Conservation (phyloP, 2,329 filamentous ascomycete genomes). For the Penicillium paneum region DNA sequence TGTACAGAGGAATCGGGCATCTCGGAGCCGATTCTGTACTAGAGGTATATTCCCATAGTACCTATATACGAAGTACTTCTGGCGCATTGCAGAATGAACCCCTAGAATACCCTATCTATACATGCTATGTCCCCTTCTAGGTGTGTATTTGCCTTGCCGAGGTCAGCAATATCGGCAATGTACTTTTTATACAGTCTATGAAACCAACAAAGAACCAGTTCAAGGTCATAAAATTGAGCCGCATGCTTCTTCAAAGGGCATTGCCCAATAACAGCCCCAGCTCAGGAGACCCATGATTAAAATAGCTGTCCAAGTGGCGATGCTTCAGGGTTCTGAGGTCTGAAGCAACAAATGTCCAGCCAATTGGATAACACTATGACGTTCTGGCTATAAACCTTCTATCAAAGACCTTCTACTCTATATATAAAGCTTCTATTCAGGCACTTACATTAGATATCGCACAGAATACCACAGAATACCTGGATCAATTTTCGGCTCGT, state of each 20-base stretch:
- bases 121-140: background rate
- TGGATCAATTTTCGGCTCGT: background rate
- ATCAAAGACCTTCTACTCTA: background rate
- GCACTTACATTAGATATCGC: background rate
- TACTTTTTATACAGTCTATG: background rate
- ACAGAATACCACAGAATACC: background rate
- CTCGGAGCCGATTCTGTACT: background rate
- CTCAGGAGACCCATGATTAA: background rate
- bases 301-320: slow-evolving; percentile 6
- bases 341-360: slow-evolving; percentile 9
- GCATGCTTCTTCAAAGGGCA: background rate
- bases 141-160: slow-evolving; percentile 1
- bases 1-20: background rate
- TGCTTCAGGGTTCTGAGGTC: slow-evolving; percentile 7
- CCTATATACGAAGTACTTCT: background rate
- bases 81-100: background rate
- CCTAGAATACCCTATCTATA: background rate
- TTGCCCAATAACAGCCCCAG: background rate
- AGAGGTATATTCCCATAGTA: background rate
- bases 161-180: background rate
- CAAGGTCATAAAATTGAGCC: background rate
- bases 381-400: background rate
- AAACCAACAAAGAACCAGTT: background rate
- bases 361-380: slow-evolving; percentile 7
- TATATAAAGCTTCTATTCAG: background rate